These are phyloP conservation scores for Gautieria morchelliformis DNA, from an alignment of 768 basidiomycete species.

Conservation along the genomic window DNA sequence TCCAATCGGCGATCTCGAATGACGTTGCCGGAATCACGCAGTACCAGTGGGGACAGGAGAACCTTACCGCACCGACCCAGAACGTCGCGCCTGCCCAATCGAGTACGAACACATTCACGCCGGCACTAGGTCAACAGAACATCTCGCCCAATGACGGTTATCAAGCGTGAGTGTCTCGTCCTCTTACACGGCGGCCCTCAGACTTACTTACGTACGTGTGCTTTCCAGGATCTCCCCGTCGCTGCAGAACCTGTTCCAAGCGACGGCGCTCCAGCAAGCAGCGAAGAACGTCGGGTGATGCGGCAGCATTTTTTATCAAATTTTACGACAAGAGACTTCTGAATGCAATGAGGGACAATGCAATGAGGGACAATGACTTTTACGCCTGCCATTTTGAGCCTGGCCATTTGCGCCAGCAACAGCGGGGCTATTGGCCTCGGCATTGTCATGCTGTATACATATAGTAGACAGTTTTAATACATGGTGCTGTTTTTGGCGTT, in stretches of 20 bases:
- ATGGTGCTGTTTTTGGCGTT: too few species aligned
- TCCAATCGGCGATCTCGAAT: conserved; percentile 29
- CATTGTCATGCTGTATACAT: too few species aligned
- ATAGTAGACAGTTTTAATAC: too few species aligned
- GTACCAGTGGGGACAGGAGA: conserved; percentile 19
- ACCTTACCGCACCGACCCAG: conserved; percentile 24
- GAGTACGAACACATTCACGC: conserved; percentile 22
- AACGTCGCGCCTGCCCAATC: conserved; percentile 17
- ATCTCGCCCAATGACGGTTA: conserved; percentile 60
- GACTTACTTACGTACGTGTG: background rate
- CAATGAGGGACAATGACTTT: too few species aligned
- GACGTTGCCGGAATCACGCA: conserved; percentile 16
- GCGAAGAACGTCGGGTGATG: background rate
- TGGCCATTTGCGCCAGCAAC: too few species aligned
- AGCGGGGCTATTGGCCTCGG: too few species aligned
- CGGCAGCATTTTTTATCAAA: background rate
- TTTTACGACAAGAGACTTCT: background rate
- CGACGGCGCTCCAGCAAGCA: background rate
- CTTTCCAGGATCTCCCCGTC: background rate
- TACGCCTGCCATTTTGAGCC: too few species aligned
- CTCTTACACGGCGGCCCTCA: background rate
- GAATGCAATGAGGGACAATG: background rate
- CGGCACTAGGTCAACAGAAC: conserved; percentile 24
- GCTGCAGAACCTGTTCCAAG: background rate
- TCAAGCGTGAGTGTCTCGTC: conserved; percentile 3